Evolutionary conservation across 805 yeast genomes (phyloP), one percentile per base, ranked within the genome.

Genomic region (Cephaloascus fragrans): DNA sequence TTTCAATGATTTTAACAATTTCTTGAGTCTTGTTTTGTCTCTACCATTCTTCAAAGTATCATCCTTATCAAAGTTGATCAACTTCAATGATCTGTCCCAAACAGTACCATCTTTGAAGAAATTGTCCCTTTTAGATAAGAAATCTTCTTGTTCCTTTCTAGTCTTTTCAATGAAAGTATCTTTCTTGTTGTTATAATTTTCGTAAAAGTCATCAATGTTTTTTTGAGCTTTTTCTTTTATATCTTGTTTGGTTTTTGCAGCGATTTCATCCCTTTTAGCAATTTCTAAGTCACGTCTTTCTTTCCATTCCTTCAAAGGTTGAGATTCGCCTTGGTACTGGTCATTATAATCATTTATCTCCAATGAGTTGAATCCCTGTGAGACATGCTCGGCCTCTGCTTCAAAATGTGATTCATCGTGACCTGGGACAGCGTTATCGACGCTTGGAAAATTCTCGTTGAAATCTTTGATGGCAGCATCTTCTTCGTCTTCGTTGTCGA

Each of bases 201-300:
- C 95, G 60, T 90, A 90, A 59, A 90, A 90, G 46, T 84, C 95
- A 57, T 90, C 96, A 52, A 88, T 77, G 39, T 87, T 80, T 56
- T 79, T 77, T 52, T 77, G 75, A 8, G 97, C 97, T 45, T 81
- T 80, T 38, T 75, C 73, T 40, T 82, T 73, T 42, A 87, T 71
- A 43, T 79, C 86, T 23, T 66, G 66, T 53, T 82, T 75, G 56
- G 76, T 83, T 48, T 75, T 65, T 17, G 64, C 65, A 49, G 83
- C 80, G 45, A 75, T 76, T 48, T 73, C 80, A 53, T 90, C 97
- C 54, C 95, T 75, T 52, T 84, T 77, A 39, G 73, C 67, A 44
- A 90, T 80, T 57, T 88, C 96, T 42, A 83, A 68, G 37, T 77
- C 83, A 52, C 87, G 75, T 50, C 87, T 80, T 50, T 77, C 80